Conservation (phyloP, 2,329 filamentous ascomycete species). For the Davidsoniella neocaledoniae region DNA sequence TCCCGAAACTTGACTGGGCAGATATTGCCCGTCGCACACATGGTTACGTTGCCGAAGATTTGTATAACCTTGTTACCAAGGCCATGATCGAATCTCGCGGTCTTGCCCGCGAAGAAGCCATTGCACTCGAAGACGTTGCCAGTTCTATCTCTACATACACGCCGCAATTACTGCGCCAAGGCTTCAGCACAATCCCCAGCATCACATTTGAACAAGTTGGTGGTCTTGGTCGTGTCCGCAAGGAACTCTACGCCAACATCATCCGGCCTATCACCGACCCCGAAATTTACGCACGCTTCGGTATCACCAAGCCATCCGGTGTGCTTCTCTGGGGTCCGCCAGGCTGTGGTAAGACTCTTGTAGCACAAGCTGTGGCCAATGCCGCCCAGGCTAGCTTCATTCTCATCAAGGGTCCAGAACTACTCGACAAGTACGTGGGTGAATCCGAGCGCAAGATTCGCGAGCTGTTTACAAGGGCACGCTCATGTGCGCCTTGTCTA, state of each 20-base stretch:
- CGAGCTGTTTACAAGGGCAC: constrained; percentile 77
- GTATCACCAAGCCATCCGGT: constrained; percentile 66
- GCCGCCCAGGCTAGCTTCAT: constrained; percentile 97
- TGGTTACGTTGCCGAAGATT: constrained; percentile 82
- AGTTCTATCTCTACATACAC: constrained; percentile 47
- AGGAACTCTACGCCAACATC: constrained; percentile 70
- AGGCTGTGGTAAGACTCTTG: constrained; percentile 88
- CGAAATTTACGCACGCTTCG: constrained; percentile 56
- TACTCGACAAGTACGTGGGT: constrained; percentile 95
- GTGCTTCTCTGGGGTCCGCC: constrained; percentile 93
- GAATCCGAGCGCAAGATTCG: constrained; percentile 88
- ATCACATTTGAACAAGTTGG: constrained; percentile 91
- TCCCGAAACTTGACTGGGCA: constrained; percentile 54
- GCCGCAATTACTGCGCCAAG: constrained; percentile 64
- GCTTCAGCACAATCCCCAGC: constrained; percentile 84
- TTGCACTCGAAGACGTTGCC: constrained; percentile 42
- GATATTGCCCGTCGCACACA: constrained; percentile 69
- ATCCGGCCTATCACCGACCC: constrained; percentile 79
- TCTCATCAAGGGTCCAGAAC: constrained; percentile 86
- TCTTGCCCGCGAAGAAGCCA: background rate
- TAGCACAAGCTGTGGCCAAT: constrained; percentile 91
- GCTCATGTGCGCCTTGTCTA: constrained; percentile 76
- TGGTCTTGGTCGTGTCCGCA: constrained; percentile 60
- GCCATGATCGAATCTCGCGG: constrained; percentile 18
- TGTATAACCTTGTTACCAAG: constrained; percentile 44